These are phyloP conservation scores for Dioscorea zingiberensis DNA, from an alignment of 106 monocot species.

Conservation along the genomic window DNA sequence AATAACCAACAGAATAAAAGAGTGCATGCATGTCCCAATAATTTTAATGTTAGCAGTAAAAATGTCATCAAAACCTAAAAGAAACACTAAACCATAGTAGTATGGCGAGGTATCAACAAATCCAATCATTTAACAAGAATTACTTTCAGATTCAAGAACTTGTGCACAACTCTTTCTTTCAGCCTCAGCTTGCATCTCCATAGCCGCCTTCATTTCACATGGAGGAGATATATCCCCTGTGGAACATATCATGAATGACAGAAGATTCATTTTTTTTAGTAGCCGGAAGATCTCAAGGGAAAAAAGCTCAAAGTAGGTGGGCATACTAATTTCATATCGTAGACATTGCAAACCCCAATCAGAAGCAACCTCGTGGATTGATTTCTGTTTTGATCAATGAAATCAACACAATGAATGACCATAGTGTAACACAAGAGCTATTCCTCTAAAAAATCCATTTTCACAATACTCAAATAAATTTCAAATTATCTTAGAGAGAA, in stretches of 20 bases:
- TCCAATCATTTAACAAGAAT: background rate
- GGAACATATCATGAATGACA: background rate
- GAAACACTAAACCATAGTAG: no score
- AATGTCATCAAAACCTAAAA: no score
- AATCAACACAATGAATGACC: background rate
- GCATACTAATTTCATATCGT: slow-evolving; percentile 91
- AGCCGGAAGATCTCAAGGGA: background rate
- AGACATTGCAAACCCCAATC: slow-evolving; percentile 91
- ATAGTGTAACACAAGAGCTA: no score
- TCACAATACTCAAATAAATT: no score
- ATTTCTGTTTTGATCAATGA: slow-evolving; percentile 36
- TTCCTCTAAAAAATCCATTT: no score
- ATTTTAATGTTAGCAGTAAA: no score
- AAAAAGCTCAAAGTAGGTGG: background rate
- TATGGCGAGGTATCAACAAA: no score
- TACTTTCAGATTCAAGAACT: slow-evolving; percentile 97
- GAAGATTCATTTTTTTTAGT: no score
- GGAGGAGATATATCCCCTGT: slow-evolving; percentile 95
- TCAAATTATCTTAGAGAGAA: no score
- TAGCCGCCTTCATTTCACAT: slow-evolving; percentile 79
- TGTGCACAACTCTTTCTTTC: slow-evolving; percentile 96
- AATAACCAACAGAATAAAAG: no score
- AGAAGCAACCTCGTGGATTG: slow-evolving; percentile 89
- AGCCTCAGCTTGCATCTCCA: slow-evolving; percentile 99
- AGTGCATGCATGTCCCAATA: no score